These are phyloP conservation scores for Platanthera guangdongensis DNA, from an alignment of 106 monocot genomes.

Conservation along the genomic window DNA sequence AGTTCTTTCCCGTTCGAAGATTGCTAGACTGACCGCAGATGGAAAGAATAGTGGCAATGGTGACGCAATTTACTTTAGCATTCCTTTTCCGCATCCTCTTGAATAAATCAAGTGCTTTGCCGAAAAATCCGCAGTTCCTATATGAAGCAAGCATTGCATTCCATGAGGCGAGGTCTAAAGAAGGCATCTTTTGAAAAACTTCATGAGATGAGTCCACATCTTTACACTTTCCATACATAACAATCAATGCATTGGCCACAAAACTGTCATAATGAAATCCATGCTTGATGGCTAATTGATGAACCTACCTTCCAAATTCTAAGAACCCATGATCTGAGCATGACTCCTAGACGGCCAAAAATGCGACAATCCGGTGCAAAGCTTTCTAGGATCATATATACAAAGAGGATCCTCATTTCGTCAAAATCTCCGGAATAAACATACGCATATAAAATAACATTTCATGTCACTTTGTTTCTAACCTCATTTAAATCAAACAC, in stretches of 20 bases:
- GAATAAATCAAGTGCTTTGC: conserved; percentile 17
- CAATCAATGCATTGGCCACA: conserved; percentile 46
- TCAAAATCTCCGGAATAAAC: not conserved
- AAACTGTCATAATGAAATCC: conserved; percentile 22
- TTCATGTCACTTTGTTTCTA: conserved; percentile 51
- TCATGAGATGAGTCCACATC: conserved; percentile 32
- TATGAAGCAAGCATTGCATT: conserved; percentile 24
- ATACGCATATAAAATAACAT: conserved; percentile 37
- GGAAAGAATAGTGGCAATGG: conserved; percentile 12
- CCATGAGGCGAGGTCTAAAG: conserved; percentile 17
- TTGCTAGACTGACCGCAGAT: conserved; percentile 10
- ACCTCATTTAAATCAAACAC: conserved; percentile 38
- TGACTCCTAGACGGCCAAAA: conserved; percentile 40
- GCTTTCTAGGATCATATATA: conserved; percentile 34
- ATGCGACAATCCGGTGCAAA: conserved; percentile 19
- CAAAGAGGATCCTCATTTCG: conserved; percentile 27
- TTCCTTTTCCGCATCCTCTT: conserved; percentile 4
- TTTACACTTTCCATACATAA: conserved; percentile 66
- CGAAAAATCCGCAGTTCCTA: conserved; percentile 13
- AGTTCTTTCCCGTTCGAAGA: conserved; percentile 17
- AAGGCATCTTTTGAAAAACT: conserved; percentile 38
- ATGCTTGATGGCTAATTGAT: conserved; percentile 25
- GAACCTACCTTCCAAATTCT: conserved; percentile 60
- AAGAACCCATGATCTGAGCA: conserved; percentile 39
- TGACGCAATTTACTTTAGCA: conserved; percentile 4